These are phyloP conservation scores for Tritrichomonas musculus DNA, from an alignment of 208 protist genomes.

Conservation along the genomic window DNA sequence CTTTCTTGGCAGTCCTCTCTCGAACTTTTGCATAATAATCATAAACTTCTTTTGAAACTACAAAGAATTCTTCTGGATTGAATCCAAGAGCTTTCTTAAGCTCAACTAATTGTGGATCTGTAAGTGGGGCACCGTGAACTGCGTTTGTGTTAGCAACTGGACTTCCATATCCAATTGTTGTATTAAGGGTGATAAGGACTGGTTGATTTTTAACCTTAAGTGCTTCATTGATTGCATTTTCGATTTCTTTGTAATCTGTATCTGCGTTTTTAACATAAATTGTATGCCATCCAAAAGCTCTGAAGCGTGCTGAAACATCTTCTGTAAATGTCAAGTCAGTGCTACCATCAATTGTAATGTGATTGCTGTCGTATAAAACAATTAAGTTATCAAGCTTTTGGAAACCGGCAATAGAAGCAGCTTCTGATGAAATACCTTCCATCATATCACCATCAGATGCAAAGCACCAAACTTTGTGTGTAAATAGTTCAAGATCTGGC, in stretches of 20 bases:
- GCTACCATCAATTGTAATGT: slow-evolving; percentile 52
- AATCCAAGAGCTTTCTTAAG: slow-evolving; percentile 78
- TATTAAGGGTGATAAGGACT: slow-evolving; percentile 78
- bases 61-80: slow-evolving; percentile 72
- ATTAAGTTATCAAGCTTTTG: slow-evolving; percentile 60
- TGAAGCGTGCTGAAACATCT: slow-evolving; percentile 73
- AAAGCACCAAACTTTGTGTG: slow-evolving; percentile 93
- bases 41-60: slow-evolving; percentile 71
- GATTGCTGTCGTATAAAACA: slow-evolving; percentile 64
- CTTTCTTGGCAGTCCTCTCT: slow-evolving; percentile 41
- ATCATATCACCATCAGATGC: slow-evolving; percentile 94
- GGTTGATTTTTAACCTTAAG: slow-evolving; percentile 66
- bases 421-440: slow-evolving; percentile 62
- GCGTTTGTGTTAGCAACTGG: slow-evolving; percentile 72
- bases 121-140: slow-evolving; percentile 92
- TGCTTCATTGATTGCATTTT: slow-evolving; percentile 57
- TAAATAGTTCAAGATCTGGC: slow-evolving; percentile 71
- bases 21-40: slow-evolving; percentile 57
- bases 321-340: slow-evolving; percentile 94
- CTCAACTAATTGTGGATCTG: slow-evolving; percentile 73
- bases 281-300: slow-evolving; percentile 87
- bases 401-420: slow-evolving; percentile 58
- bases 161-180: slow-evolving; percentile 76
- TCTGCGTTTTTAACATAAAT: slow-evolving; percentile 80
- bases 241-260: slow-evolving; percentile 70